Base-by-base conservation (phyloP, 306 rosid species). In the Pueraria montana region DNA sequence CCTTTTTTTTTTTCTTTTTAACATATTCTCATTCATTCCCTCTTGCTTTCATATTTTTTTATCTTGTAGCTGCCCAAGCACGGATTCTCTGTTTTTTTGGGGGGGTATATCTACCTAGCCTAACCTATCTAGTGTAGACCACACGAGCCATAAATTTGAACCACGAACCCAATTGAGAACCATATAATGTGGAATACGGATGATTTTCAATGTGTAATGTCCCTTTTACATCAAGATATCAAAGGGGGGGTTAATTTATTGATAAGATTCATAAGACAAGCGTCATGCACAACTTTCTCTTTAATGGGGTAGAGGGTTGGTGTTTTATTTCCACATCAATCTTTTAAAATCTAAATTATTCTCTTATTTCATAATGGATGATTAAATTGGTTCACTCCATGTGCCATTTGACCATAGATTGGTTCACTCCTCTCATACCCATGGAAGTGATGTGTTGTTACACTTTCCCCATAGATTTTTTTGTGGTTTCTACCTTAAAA, bases 11-110 rank as follows among this genome's bases (percentile, higher is more conserved):
- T 59, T 36, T 70, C 16, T 59, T 36, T 27, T 27, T 3, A 62
- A 58, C 66, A 83, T 83, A 77, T 59, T 77, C 82, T 69, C 56
- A 59, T 83, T 32, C 82, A 83, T 77, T 83, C 74, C 86, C 74
- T 13, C 59, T 70, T 20, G 3, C 64, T 23, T 71, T 36, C 74
- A 77, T 18, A 5, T n/a, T 83, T 61, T 38, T 38, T 83, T 70
- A 83, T 56, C 65, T 69, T 67, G 23, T 63, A 48, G 67, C 43
- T 81, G 38, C 48, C 4, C 26, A 49, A 4, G 61, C 76, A 26
- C 6, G 77, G 62, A 76, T 76, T 68, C 77, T 76, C 52, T 75
- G 11, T 82, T 18, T 82, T 6, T n/a, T n/a, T n/a, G n/a, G n/a
- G n/a, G 52, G 50, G 36, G 26, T 55, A 45, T 61, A 12, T 42